Conservation (phyloP, 176 grass and related monocot species). For the Lolium multiflorum region DNA sequence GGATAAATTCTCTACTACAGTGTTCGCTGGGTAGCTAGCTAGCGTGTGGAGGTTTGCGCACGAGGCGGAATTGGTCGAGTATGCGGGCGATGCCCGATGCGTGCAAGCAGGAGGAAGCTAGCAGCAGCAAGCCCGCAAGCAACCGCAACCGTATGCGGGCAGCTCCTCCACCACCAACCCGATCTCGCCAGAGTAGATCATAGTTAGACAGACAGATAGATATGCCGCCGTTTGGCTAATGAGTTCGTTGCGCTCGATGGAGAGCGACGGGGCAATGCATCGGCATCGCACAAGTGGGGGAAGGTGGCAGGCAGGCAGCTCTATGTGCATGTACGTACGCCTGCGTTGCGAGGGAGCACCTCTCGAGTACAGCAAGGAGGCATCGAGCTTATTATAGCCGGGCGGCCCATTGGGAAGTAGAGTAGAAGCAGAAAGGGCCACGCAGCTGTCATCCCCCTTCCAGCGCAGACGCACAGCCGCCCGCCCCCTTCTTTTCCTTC, state of each 20-base stretch:
- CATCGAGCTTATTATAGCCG: not conserved
- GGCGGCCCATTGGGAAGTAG: slow-evolving; percentile 29
- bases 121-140: slow-evolving; percentile 33
- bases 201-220: not conserved
- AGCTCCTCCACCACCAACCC: slow-evolving; percentile 16
- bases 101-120: slow-evolving; percentile 25
- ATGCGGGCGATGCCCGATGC: slow-evolving; percentile 11
- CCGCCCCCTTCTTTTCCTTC: not conserved
- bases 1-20: not conserved
- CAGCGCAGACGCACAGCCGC: slow-evolving; percentile 40
- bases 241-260: not conserved
- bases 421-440: slow-evolving; percentile 51
- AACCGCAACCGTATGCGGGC: slow-evolving; percentile 8
- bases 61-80: not conserved
- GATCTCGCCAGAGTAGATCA: not conserved
- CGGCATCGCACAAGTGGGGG: not conserved
- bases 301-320: slow-evolving; percentile 18
- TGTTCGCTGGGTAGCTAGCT: not conserved
- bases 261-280: slow-evolving; percentile 10
- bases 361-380: slow-evolving; percentile 35
- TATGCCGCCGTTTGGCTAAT: not conserved
- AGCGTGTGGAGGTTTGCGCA: not conserved
- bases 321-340: not conserved
- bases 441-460: slow-evolving; percentile 72
- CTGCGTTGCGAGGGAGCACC: not conserved